phyloP scores from a whole-genome alignment of 2,329 filamentous ascomycete species.

The Claviceps arundinis region DNA sequence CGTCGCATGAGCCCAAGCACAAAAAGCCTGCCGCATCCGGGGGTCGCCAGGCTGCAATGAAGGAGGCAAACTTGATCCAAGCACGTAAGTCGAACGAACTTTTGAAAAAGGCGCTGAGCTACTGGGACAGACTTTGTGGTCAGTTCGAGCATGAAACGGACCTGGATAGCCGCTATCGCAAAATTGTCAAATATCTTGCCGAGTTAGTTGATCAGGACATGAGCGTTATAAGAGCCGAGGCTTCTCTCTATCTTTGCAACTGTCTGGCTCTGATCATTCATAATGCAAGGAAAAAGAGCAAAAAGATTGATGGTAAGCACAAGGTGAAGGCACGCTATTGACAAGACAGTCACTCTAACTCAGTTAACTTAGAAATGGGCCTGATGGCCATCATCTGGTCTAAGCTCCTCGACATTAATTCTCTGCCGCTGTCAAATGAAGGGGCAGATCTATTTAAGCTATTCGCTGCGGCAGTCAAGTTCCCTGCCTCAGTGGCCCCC shows the following conservation, averaged over 20 bases:
- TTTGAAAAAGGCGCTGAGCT: neutral
- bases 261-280: constrained; percentile 11
- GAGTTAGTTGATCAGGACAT: neutral
- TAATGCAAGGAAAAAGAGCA: neutral
- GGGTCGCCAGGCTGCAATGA: constrained; percentile 25
- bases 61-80: constrained; percentile 21
- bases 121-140: constrained; percentile 16
- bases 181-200: neutral
- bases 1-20: neutral
- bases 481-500: neutral
- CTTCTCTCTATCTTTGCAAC: constrained; percentile 21
- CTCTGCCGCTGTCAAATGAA: neutral
- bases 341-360: neutral
- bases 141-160: constrained; percentile 32
- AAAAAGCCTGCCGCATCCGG: neutral
- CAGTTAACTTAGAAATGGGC: neutral
- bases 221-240: neutral
- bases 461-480: neutral
- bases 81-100: constrained; percentile 16
- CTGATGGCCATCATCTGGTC: neutral
- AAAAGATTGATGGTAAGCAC: neutral
- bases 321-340: neutral
- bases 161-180: constrained; percentile 25
- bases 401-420: neutral
- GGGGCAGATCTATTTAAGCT: neutral